Evolutionary conservation across 805 yeast genomes (phyloP).

Genomic region (Metschnikowia continentalis): DNA sequence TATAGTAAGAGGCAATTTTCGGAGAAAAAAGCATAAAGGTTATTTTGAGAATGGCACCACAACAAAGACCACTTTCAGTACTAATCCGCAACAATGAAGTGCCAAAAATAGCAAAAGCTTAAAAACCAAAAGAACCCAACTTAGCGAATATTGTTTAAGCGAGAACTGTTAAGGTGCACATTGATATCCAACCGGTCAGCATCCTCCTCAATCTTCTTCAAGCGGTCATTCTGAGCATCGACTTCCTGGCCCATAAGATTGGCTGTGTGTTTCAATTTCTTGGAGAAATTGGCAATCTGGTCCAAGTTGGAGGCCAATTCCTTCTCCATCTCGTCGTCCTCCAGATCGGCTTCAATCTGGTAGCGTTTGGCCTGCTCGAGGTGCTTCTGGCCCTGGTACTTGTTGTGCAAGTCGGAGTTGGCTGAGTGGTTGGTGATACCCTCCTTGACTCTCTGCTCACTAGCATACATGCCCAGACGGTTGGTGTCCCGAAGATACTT

Average conservation of each 20-base stretch:
- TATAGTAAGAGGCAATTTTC: too few relatives aligned
- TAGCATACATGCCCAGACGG: constrained; percentile 52
- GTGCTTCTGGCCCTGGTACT: constrained; percentile 50
- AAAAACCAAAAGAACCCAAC: not conserved
- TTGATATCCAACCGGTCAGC: constrained; percentile 82
- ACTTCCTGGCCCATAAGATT: constrained; percentile 71
- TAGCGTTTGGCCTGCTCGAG: constrained; percentile 61
- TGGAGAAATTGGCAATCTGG: constrained; percentile 65
- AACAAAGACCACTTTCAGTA: not conserved
- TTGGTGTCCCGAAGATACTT: constrained; percentile 60
- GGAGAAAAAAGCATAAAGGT: not conserved
- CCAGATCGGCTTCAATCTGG: constrained; percentile 85
- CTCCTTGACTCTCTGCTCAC: constrained; percentile 64
- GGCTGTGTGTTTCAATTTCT: constrained; percentile 71
- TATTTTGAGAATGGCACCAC: too few relatives aligned
- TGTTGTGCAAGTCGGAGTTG: constrained; percentile 34
- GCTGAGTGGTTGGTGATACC: constrained; percentile 49
- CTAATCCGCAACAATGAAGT: not conserved
- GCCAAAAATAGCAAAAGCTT: not conserved
- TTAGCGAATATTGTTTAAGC: constrained; percentile 53
- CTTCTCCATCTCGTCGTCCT: constrained; percentile 88
- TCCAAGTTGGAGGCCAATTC: constrained; percentile 82
- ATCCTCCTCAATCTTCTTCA: constrained; percentile 73
- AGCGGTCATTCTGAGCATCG: constrained; percentile 68
- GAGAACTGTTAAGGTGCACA: constrained; percentile 71